Evolutionary conservation across 2,329 filamentous ascomycete species (phyloP), one percentile per base, ranked within the genome.

Genomic region (Daldinia sp.): DNA sequence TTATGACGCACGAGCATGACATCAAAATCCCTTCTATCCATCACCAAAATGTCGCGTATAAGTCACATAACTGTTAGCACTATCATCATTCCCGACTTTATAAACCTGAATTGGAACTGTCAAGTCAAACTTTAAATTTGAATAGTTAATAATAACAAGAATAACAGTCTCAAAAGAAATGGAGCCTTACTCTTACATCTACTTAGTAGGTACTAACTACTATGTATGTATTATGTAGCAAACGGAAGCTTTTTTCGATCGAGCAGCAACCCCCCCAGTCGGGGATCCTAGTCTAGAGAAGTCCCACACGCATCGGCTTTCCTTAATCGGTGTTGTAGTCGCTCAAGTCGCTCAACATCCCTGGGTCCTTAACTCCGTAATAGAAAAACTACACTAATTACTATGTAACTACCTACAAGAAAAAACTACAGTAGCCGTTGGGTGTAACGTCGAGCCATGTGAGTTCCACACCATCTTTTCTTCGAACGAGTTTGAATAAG

Each of bases 261-360:
- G 30, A 67, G 37, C 30, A 57, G 65, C 10, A 15, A 35, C 6
- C 48, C 54, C 44, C 53, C 60, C 56, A 63, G 50, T 41, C 35
- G 26, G 48, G 57, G 42, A 63, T 57, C 63, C 53, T 56, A n/a
- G 65, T 51, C 35, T 39, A 39, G 13, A 12, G 20, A 53, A 58
- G 51, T 63, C 65, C 63, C 61, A 56, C 42, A 67, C 63, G 68
- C 70, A 63, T 71, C 68, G 68, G 68, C 68, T 72, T 72, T 62
- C 70, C 70, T 55, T 48, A 70, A 72, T 69, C 51, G 63, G 67
- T 57, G 55, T 63, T 59, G 48, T 39, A 39, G 35, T 39, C 35
- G 10, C 35, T 39, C 35, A 39, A 69, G 50, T 65, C 58, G 53
- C 59, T 44, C 60, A 60, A 54, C 50, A 69, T 44, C 59, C 64